Evolutionary conservation across 2,329 filamentous ascomycete species (phyloP).

Genomic region (Cryphonectria radicalis): DNA sequence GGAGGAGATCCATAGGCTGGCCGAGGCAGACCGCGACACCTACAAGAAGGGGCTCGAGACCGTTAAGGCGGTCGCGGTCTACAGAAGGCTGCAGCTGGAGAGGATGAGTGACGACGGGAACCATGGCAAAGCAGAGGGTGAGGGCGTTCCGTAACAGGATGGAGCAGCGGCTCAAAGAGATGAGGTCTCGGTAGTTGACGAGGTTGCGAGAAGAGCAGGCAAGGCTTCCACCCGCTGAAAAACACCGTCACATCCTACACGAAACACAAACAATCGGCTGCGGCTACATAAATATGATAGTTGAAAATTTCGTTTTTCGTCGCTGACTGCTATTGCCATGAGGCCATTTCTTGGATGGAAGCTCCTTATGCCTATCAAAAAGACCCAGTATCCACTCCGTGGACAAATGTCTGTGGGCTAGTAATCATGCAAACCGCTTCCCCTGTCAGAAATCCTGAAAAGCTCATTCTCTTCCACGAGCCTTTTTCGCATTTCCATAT

Average conservation of each 20-base stretch:
- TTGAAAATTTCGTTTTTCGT: not conserved
- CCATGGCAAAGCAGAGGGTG: not conserved
- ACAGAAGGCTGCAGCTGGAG: not conserved
- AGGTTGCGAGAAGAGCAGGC: not conserved
- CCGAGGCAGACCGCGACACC: not conserved
- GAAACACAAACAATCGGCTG: not conserved
- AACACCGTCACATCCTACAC: not conserved
- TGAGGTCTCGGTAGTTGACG: not conserved
- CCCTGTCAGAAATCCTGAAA: not conserved
- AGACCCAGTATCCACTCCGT: not conserved
- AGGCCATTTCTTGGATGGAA: not conserved
- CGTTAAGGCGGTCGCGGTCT: not conserved
- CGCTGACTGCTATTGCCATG: not conserved
- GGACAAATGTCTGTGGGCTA: not conserved
- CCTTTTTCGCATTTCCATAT: not conserved
- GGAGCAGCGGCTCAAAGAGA: not conserved
- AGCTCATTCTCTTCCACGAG: not conserved
- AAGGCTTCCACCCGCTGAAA: too few relatives aligned
- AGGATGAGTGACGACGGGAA: not conserved
- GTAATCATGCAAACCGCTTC: not conserved
- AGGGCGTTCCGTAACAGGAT: not conserved
- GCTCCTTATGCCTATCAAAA: not conserved
- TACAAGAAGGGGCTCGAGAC: not conserved
- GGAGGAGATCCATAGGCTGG: not conserved
- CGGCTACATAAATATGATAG: not conserved